Evolutionary conservation across 768 basidiomycete species (phyloP), one percentile per base, ranked within the genome.

Genomic region (Leccinum ochraceum): DNA sequence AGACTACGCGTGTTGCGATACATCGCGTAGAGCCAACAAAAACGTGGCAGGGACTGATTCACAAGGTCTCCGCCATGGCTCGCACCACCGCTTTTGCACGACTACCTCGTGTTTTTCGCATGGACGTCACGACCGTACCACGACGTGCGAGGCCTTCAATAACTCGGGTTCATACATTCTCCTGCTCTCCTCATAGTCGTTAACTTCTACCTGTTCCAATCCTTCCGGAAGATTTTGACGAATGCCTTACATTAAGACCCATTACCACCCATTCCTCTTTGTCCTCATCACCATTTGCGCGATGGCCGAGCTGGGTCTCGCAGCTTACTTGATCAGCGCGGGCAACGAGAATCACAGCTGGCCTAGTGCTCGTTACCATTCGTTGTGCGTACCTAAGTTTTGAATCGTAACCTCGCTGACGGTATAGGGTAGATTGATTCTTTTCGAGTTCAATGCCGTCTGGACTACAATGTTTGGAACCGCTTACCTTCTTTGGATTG

Each of bases 401-500:
- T 32, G 39, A 46, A 53, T 22, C 37, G n/a, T 48, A 6, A 30
- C 37, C 20, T 56, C 54, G 50, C 59, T 68, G 50, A 66, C 16
- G n/a, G 32, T 46, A 50, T 34, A 26, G 34, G 6, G 16, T 56
- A 86, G 85, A 44, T 66, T 88, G 57, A 82, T 87, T 53, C 73
- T 86, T 53, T 80, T 86, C 60, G 76, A 84, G 60, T 87, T 89
- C 72, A 83, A 84, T 64, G 79, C 88, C 22, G 80, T 82, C 42
- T 92, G 91, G 90, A 92, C 90, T n/a, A 78, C 83, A 2, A 65
- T 90, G 48, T 92, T 90, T 70, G 81, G 86, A 14, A 77, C 81
- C 13, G 83, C 85, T 36, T 93, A 92, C 67, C 77, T 90, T 63
- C 66, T 90, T 34, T 92, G 88, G 86, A 82, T 87, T 49, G 74